phyloP scores from a whole-genome alignment of 495 filamentous ascomycete species.

The Hyphodiscus hymeniophilus region DNA sequence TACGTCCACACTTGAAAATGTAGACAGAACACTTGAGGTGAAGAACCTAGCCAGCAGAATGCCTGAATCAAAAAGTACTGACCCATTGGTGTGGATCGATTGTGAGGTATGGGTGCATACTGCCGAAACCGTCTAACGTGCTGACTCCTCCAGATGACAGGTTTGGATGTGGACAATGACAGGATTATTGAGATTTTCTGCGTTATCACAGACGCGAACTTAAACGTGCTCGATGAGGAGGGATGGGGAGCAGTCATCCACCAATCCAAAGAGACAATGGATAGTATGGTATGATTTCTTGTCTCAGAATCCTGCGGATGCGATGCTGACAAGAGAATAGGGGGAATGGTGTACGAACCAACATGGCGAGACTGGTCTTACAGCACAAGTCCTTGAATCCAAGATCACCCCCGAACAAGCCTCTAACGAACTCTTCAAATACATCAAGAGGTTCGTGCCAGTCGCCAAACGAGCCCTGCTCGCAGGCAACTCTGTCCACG shows the following conservation, averaged over 20 bases:
- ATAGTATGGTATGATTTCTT: constrained; percentile 49
- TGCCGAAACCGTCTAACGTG: not conserved
- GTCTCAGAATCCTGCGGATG: not conserved
- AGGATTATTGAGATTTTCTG: constrained; percentile 90
- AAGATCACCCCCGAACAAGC: constrained; percentile 63
- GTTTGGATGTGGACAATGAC: constrained; percentile 69
- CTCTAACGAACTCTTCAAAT: constrained; percentile 63
- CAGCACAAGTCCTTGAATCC: constrained; percentile 65
- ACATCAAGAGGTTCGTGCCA: constrained; percentile 65
- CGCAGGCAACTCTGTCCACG: constrained; percentile 89
- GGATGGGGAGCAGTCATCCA: constrained; percentile 80
- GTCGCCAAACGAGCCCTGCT: constrained; percentile 56
- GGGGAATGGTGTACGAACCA: constrained; percentile 48
- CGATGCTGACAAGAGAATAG: constrained; percentile 12
- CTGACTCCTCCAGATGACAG: constrained; percentile 70
- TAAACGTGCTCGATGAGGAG: constrained; percentile 64
- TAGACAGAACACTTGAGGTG: too few relatives aligned
- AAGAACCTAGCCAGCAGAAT: not conserved
- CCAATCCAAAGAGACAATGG: constrained; percentile 60
- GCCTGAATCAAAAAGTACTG: not conserved
- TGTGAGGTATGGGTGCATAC: constrained; percentile 59
- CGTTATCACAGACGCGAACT: constrained; percentile 74
- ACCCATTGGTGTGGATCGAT: constrained; percentile 76
- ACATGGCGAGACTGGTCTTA: constrained; percentile 69
- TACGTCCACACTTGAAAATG: too few relatives aligned